Percentiles rank a stretch among this genome's conserved stretches.
Conservation (phyloP, 1,139 yeast genomes). For the Magnusiomyces tetraspermus region DNA sequence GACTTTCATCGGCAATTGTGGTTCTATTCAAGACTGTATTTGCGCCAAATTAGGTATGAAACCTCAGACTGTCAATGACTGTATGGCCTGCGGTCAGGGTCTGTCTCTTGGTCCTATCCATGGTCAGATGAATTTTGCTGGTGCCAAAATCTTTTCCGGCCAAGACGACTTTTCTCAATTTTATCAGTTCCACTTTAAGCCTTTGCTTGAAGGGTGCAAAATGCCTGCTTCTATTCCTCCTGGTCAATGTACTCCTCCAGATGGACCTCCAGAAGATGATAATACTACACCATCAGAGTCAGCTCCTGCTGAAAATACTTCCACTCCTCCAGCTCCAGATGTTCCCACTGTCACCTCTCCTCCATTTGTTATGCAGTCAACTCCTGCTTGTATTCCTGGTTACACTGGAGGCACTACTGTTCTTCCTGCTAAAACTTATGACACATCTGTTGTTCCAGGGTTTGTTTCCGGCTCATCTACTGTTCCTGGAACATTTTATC, state of each 20-base stretch:
- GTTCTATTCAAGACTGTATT: slow-evolving; percentile 8
- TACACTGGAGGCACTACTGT: too few species aligned
- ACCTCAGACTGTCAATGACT: slow-evolving; percentile 6
- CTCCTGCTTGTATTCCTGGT: slow-evolving; percentile 4
- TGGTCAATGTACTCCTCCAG: slow-evolving; percentile 3
- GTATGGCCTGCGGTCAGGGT: slow-evolving; percentile 14
- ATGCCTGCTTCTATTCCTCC: slow-evolving; percentile 2
- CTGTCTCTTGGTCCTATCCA: slow-evolving; percentile 2
- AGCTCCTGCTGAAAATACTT: not conserved
- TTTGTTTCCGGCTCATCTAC: not conserved
- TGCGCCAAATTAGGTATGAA: slow-evolving; percentile 6
- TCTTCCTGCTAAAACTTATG: slow-evolving; percentile 5
- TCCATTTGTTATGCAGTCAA: too few species aligned
- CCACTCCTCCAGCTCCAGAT: slow-evolving; percentile 1
- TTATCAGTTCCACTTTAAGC: slow-evolving; percentile 10
- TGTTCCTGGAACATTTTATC: slow-evolving; percentile 4
- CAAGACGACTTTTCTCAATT: slow-evolving; percentile 9
- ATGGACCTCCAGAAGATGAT: not conserved
- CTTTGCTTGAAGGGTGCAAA: slow-evolving; percentile 9
- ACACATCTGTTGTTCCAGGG: slow-evolving; percentile 4
- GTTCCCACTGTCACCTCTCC: not conserved
- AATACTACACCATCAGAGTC: not conserved
- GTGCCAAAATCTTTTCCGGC: slow-evolving; percentile 6
- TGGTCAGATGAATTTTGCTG: slow-evolving; percentile 9
- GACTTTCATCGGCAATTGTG: slow-evolving; percentile 10